Conservation (phyloP, 2,329 filamentous ascomycete species). For the Aspergillus ochraceoroseus region DNA sequence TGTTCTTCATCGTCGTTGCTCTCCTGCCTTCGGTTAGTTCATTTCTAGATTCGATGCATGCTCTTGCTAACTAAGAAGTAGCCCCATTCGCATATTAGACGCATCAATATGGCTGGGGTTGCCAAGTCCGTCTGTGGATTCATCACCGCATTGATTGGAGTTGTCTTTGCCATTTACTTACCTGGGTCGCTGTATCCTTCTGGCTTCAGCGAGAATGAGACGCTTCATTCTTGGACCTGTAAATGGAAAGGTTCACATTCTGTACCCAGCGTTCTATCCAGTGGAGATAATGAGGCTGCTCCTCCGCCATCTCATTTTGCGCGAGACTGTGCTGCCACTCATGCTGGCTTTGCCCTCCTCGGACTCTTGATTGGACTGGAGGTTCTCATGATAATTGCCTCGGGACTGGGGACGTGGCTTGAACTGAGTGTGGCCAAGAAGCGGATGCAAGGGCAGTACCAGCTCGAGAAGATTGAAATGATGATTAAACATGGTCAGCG, state of each 20-base stretch:
- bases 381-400: conserved; percentile 31
- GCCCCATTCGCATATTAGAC: conserved; percentile 35
- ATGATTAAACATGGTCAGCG: conserved; percentile 26
- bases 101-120: conserved; percentile 34
- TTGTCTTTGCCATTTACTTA: conserved; percentile 34
- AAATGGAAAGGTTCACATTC: conserved; percentile 32
- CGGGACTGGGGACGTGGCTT: conserved; percentile 30
- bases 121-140: conserved; percentile 35
- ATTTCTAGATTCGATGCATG: not conserved
- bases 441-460: conserved; percentile 23
- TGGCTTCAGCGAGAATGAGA: conserved; percentile 33
- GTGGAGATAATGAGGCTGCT: conserved; percentile 14
- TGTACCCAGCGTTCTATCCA: conserved; percentile 9
- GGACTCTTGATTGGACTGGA: conserved; percentile 35
- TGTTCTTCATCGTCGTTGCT: conserved; percentile 32
- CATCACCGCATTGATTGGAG: conserved; percentile 31
- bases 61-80: conserved; percentile 11
- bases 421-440: conserved; percentile 29
- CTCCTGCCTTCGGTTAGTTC: conserved; percentile 36
- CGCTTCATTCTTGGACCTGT: conserved; percentile 42
- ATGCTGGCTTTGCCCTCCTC: conserved; percentile 36
- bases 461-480: conserved; percentile 29
- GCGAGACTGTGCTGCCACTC: conserved; percentile 37
- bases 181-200: conserved; percentile 28
- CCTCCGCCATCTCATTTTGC: conserved; percentile 35